Evolutionary conservation across 306 rosid species (phyloP), one percentile per base, ranked within the genome.

Genomic region (Gastrolobium villosum): DNA sequence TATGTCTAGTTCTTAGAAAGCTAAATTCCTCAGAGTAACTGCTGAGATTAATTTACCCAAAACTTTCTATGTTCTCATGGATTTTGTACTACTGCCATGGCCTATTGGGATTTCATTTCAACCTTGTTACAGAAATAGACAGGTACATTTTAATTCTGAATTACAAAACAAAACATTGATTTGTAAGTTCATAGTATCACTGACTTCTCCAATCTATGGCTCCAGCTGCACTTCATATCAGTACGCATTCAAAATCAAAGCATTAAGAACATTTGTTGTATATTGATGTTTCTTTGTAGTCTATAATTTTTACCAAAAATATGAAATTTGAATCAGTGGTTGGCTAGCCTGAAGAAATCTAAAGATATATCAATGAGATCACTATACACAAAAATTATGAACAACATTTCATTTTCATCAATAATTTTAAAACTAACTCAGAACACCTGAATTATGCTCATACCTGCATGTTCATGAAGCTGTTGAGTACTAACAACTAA

Each of bases 381-480:
- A 61, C 30, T 35, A 13, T 6, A 39, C 9, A 36, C 7, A 20
- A 43, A 35, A 54, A 64, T 30, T 32, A 4, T 30, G 15, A 34
- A 50, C n/a, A 69, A 53, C 50, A 54, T 20, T 52, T 14, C 59
- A 26, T 20, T 67, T 69, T 59, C 26, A 78, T 69, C 30, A 65
- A 31, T 9, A 43, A 48, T 48, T 52, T 1, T 40, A 75, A 66
- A 69, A 61, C 40, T 26, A 76, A 73, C 70, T 61, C 15, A 62
- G 7, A 74, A 71, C 70, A 81, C 65, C 31, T 44, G 10, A 78
- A 73, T 13, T 70, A 83, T 81, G 65, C 81, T 39, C 81, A 83
- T 90, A 94, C 99, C 97, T 92, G 90, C 79, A 86, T 86, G 79
- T 85, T 78, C 92, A 85, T 69, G 83, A 81, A 83, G 70, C 66